These are phyloP conservation scores for Cladobotryum mycophilum DNA, from an alignment of 2,329 filamentous ascomycete genomes.

Conservation along the genomic window DNA sequence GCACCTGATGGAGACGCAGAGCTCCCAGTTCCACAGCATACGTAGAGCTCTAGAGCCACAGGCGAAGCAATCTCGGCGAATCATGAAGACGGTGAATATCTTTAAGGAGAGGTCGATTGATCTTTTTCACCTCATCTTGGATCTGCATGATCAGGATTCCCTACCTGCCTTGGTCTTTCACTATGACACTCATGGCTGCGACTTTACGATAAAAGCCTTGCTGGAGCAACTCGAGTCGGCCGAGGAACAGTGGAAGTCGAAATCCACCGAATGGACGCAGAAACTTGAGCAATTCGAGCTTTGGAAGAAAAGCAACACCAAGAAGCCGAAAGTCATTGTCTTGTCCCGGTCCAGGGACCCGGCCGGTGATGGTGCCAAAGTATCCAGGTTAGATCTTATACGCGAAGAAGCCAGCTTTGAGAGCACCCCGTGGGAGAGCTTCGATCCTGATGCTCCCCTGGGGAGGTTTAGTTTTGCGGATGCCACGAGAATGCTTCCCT, in stretches of 20 bases:
- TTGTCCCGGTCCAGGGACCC: neutral
- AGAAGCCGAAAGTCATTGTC: slow-evolving; percentile 28
- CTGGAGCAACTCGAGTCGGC: slow-evolving; percentile 40
- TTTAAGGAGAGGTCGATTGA: neutral
- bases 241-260: slow-evolving; percentile 48
- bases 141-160: slow-evolving; percentile 56
- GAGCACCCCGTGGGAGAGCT: slow-evolving; percentile 52
- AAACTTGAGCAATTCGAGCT: slow-evolving; percentile 16
- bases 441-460: slow-evolving; percentile 59
- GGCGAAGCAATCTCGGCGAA: no score
- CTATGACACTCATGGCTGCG: slow-evolving; percentile 62
- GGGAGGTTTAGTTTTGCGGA: slow-evolving; percentile 63
- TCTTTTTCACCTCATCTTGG: slow-evolving; percentile 48
- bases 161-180: slow-evolving; percentile 73
- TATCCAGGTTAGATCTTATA: slow-evolving; percentile 50
- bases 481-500: slow-evolving; percentile 47
- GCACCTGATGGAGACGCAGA: slow-evolving; percentile 51
- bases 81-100: neutral
- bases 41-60: slow-evolving; percentile 37
- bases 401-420: slow-evolving; percentile 52
- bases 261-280: slow-evolving; percentile 33
- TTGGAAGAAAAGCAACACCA: slow-evolving; percentile 24
- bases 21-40: slow-evolving; percentile 37
- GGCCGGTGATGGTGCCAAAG: neutral
- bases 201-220: slow-evolving; percentile 48